Base-by-base conservation (phyloP, 805 yeast species). In the Metschnikowia amazonensis region DNA sequence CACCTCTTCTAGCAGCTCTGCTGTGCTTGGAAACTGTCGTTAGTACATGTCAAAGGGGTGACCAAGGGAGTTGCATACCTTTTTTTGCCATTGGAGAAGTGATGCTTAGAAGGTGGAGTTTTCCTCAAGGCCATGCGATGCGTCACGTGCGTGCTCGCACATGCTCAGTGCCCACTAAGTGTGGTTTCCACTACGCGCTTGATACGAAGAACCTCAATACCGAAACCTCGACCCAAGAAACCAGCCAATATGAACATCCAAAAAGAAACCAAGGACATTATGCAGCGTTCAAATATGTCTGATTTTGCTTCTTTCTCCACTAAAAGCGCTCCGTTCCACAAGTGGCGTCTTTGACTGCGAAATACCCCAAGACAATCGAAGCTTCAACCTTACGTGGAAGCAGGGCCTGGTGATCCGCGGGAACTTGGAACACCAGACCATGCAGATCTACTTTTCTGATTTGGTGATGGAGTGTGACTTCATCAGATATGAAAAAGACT, bases 1-100 rank as follows among this genome's bases (percentile, higher is more conserved):
- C 77, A 5, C 83, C 84, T 60, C 89, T 73, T 66, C 90, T 80
- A 2, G 94, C 90, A 2, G 89, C 89, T 67, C 94, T 76, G 36
- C 89, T 82, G 49, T 76, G 81, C 53, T 82, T 83, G 16, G 88
- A 82, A 23, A 81, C 76, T 69, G 21, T n/a, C 5, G 62, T 61
- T 56, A 60, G 61, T 52, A 46, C 11, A 11, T 5, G n/a, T 3
- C 29, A 16, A 33, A 33, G 20, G 33, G 14, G 17, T 1, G 23
- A 7, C 29, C 5, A 7, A 16, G 5, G 38, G 13, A 8, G 17
- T 2, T 10, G 64, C 74, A 42, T 64, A 69, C 73, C 51, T 53
- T 70, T 70, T 51, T 64, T 69, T 20, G 69, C 74, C 75, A 70
- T 70, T 29, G 18, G 9, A 14, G 23, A 10, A 18, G 38, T 23